Evolutionary conservation across 768 basidiomycete species (phyloP).

Genomic region (Psilocybe sp.): DNA sequence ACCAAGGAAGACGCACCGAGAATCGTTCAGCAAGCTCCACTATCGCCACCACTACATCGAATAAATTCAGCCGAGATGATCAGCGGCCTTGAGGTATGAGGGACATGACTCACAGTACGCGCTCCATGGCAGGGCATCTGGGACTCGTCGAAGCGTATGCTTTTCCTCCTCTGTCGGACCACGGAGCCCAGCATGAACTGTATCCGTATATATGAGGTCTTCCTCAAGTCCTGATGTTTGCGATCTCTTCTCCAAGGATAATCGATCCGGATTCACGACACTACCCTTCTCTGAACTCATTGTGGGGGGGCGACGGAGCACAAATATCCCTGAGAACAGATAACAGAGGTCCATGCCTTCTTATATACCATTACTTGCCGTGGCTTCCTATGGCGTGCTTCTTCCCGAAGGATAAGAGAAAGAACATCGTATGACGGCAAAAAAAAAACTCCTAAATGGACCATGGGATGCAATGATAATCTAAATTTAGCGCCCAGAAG

Average conservation of each 20-base stretch:
- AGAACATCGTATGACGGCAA: too few relatives aligned
- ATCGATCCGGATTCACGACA: constrained; percentile 13
- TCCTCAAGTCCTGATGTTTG: not conserved
- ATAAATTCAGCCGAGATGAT: not conserved
- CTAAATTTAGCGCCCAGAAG: too few relatives aligned
- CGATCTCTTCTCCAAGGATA: constrained; percentile 14
- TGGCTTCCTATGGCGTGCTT: too few relatives aligned
- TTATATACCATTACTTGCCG: too few relatives aligned
- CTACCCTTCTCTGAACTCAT: too few relatives aligned
- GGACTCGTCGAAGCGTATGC: constrained; percentile 53
- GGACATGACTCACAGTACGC: constrained; percentile 42
- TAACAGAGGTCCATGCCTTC: too few relatives aligned
- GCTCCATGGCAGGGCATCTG: constrained; percentile 57
- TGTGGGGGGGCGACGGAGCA: too few relatives aligned
- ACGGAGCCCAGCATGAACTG: constrained; percentile 49
- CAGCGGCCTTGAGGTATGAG: not conserved
- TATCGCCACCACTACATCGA: constrained; percentile 52
- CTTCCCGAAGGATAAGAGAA: too few relatives aligned
- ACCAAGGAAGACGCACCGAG: constrained; percentile 39
- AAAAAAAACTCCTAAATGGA: too few relatives aligned
- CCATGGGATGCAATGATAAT: too few relatives aligned
- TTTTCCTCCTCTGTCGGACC: constrained; percentile 66
- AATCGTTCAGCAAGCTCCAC: constrained; percentile 75
- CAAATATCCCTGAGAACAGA: too few relatives aligned
- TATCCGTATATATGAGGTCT: constrained; percentile 18